These are phyloP conservation scores for Bigelowiella natans DNA, from an alignment of 78 protist species.

Conservation along the genomic window DNA sequence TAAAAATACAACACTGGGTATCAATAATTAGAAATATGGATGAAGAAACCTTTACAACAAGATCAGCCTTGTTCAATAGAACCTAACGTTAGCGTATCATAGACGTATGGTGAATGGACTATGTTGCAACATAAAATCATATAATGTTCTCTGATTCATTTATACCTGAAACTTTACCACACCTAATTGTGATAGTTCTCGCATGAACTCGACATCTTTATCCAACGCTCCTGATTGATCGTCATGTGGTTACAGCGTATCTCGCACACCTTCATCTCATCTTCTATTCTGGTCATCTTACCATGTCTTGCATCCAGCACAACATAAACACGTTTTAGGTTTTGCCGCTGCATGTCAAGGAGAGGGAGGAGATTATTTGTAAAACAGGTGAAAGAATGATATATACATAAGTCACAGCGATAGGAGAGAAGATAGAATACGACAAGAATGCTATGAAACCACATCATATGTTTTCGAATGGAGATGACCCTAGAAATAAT, in stretches of 20 bases:
- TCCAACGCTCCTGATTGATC: not conserved
- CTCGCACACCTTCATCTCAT: too few species aligned
- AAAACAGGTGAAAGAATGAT: too few species aligned
- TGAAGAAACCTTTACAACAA: not conserved
- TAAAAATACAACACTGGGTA: too few species aligned
- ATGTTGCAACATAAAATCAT: not conserved
- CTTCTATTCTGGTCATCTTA: too few species aligned
- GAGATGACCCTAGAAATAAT: too few species aligned
- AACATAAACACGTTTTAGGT: not conserved
- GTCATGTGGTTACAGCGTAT: not conserved
- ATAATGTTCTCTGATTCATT: not conserved
- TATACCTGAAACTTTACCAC: not conserved
- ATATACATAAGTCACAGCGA: too few species aligned
- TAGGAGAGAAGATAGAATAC: too few species aligned
- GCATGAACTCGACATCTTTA: not conserved
- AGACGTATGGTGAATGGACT: not conserved
- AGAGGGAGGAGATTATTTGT: too few species aligned
- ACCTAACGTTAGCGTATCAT: not conserved
- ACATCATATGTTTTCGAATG: too few species aligned
- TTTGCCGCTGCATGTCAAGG: not conserved
- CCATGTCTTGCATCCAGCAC: not conserved
- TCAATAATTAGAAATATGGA: not conserved
- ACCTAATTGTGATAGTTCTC: not conserved
- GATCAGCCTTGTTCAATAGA: not conserved
- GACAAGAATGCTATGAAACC: too few species aligned